Conservation (phyloP, 768 basidiomycete species). For the Agaricus blazei region DNA sequence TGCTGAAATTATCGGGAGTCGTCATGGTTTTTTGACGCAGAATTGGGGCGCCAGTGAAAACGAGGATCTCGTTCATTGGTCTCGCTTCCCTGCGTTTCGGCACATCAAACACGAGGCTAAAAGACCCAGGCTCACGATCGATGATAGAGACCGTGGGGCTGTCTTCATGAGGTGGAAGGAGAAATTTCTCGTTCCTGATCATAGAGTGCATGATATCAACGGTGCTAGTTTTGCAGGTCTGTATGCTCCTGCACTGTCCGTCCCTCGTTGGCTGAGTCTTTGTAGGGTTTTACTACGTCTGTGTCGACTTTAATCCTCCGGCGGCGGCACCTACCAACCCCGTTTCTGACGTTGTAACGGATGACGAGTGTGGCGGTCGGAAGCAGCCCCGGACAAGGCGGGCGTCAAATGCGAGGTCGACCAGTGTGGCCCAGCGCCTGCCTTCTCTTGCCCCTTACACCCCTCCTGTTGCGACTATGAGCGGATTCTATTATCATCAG, state of each 20-base stretch:
- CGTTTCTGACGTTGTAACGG: constrained; percentile 3
- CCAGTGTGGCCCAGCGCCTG: constrained; percentile 22
- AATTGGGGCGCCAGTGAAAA: constrained; percentile 89
- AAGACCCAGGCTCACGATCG: constrained; percentile 72
- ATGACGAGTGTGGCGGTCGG: constrained; percentile 6
- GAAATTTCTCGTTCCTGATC: constrained; percentile 91
- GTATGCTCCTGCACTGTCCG: constrained; percentile 17
- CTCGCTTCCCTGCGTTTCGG: constrained; percentile 86
- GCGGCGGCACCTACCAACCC: constrained; percentile 18
- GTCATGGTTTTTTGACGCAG: constrained; percentile 87
- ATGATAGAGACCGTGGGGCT: constrained; percentile 70
- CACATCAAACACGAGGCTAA: constrained; percentile 76
- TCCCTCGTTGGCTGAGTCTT: constrained; percentile 10
- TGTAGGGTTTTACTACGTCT: constrained; percentile 92
- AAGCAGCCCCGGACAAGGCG: constrained; percentile 30
- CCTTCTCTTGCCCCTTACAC: constrained; percentile 43
- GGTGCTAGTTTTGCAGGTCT: constrained; percentile 93
- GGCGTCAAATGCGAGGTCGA: constrained; percentile 44
- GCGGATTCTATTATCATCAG: constrained; percentile 90
- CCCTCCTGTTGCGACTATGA: constrained; percentile 68
- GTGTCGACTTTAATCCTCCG: constrained; percentile 82
- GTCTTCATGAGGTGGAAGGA: constrained; percentile 99
- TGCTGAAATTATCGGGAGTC: constrained; percentile 89
- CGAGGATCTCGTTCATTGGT: constrained; percentile 94
- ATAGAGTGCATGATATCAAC: constrained; percentile 88